Evolutionary conservation across 257 asterid species (phyloP), one percentile per base, ranked within the genome.

Genomic region (Jasminum sambac): DNA sequence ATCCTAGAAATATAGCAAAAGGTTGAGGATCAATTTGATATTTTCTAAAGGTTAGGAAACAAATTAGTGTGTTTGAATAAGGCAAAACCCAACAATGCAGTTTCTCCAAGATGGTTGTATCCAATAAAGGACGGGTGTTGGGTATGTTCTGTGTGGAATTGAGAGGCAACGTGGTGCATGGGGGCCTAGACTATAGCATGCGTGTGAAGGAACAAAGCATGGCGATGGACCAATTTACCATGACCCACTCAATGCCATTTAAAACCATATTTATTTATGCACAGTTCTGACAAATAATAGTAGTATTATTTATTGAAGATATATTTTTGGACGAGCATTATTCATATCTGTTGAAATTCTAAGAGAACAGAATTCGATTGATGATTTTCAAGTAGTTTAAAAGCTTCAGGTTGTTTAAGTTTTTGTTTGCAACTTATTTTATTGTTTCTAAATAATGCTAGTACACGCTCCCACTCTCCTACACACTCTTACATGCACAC

Each of bases 61-160:
- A 50, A 50, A 21, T 50, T 23, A 17, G 8, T 50, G 8, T 50
- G 59, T 50, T 8, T 10, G 25, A 50, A 50, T 8, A 50, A 50
- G 25, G 9, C 19, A 19, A 17, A 10, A 24, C n/a, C 59, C 59
- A 6, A 50, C 11, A 8, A n/a, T n/a, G 59, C 24, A 17, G 17
- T 17, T 50, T 39, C 19, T 8, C 11, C 25, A 3, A 17, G 59
- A 50, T 16, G 24, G 59, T 7, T 5, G 24, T 48, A 23, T 48
- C 24, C 52, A 8, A 37, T 71, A 16, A 61, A 71, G 67, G 66
- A 70, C 38, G 43, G 30, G 60, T 63, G 55, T 30, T 19, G 11
- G 8, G 25, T 8, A 11, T 17, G 59, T 50, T 48, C 16, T 48
- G 12, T 6, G 24, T 48, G 25, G 23, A 17, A 7, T 7, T 10